A percentile compares a stretch with the other conserved stretches of the same genome.
Evolutionary conservation across 2,329 filamentous ascomycete genomes (phyloP).

Genomic region (Verruconis gallopava): DNA sequence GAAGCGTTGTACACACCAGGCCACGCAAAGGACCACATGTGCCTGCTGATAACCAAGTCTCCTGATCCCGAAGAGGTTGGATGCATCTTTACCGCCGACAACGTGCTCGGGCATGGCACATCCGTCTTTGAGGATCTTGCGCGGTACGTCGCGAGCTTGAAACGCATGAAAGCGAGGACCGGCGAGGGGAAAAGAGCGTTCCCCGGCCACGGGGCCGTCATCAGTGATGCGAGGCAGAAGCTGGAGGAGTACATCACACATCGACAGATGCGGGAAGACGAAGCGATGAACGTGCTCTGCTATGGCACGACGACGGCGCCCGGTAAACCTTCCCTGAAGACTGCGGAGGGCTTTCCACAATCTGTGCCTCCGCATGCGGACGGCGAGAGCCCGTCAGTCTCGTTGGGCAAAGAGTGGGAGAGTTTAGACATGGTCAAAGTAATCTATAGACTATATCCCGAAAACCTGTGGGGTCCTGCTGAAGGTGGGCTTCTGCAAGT

Average conservation of each 20-base stretch:
- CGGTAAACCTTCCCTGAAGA: not conserved
- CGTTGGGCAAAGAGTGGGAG: not conserved
- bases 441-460: not conserved
- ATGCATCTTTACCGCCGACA: not conserved
- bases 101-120: not conserved
- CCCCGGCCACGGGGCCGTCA: not conserved
- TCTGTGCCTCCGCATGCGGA: not conserved
- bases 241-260: not conserved
- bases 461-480: not conserved
- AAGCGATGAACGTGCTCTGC: not conserved
- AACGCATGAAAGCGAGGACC: not conserved
- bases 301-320: not conserved
- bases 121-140: not conserved
- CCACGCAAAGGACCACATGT: slow-evolving; percentile 1
- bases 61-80: not conserved
- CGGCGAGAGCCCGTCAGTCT: not conserved
- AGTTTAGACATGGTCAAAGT: not conserved
- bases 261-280: not conserved
- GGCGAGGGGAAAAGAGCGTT: slow-evolving; percentile 1
- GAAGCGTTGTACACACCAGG: not conserved
- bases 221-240: not conserved
- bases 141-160: not conserved
- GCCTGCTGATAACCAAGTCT: not conserved
- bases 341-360: not conserved
- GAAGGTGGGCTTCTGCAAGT: not conserved